Conservation (phyloP, 2,329 filamentous ascomycete species). For the Clarireedia hainanense region DNA sequence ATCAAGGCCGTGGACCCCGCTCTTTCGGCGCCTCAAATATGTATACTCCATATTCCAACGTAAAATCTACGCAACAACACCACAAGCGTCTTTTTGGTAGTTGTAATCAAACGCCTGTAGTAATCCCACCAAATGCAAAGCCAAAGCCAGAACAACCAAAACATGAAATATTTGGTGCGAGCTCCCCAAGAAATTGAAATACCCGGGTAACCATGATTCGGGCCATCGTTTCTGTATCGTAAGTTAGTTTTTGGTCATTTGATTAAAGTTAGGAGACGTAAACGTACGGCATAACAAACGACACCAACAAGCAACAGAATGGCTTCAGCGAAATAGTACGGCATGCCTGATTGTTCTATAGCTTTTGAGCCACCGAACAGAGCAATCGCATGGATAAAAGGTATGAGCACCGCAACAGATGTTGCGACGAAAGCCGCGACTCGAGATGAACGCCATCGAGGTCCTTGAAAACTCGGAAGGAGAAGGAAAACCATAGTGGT, state of each 20-base stretch:
- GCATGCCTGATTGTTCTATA: constrained; percentile 14
- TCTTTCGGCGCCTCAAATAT: too few relatives aligned
- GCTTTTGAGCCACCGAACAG: constrained; percentile 13
- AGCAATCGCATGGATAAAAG: constrained; percentile 15
- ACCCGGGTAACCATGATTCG: constrained; percentile 15
- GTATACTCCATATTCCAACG: too few relatives aligned
- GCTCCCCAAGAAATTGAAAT: constrained; percentile 19
- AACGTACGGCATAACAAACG: constrained; percentile 10
- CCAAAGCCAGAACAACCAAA: constrained; percentile 11
- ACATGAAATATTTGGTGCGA: constrained; percentile 24
- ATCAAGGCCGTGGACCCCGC: not conserved
- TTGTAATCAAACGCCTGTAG: constrained; percentile 8
- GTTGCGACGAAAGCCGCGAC: constrained; percentile 17
- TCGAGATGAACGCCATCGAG: constrained; percentile 17
- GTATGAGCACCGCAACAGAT: constrained; percentile 17
- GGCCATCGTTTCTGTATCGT: constrained; percentile 13
- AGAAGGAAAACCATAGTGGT: constrained; percentile 29
- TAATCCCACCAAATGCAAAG: constrained; percentile 7
- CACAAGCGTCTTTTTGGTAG: not conserved
- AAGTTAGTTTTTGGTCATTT: not conserved
- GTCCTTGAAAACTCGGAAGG: constrained; percentile 18
- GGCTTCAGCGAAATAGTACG: constrained; percentile 17
- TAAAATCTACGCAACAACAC: too few relatives aligned
- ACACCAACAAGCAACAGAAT: constrained; percentile 11
- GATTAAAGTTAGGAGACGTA: not conserved